Conservation (phyloP, 805 yeast species). For the Zygoascus bituminiphila region DNA sequence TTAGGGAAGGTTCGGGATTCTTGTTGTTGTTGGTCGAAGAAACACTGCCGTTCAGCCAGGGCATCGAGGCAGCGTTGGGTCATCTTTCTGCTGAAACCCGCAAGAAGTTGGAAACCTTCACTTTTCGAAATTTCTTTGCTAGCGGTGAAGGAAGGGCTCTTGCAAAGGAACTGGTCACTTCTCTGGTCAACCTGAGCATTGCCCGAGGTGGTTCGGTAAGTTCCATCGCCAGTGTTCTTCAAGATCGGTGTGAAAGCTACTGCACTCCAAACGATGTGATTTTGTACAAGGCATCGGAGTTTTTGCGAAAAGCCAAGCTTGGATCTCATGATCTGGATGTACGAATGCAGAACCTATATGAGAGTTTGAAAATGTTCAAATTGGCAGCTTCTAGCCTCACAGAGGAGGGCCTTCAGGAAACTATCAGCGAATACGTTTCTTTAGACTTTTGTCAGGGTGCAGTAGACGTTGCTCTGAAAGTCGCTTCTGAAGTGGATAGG, state of each 20-base stretch:
- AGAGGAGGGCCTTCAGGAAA: conserved; percentile 71
- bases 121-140: conserved; percentile 70
- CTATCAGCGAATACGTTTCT: conserved; percentile 67
- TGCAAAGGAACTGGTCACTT: conserved; percentile 78
- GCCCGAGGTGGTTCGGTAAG: conserved; percentile 91
- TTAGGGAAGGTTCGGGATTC: conserved; percentile 87
- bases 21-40: conserved; percentile 75
- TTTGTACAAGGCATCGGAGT: conserved; percentile 90
- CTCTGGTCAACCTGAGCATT: conserved; percentile 82
- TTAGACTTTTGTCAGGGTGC: conserved; percentile 80
- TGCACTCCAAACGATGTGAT: conserved; percentile 91
- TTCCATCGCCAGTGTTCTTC: conserved; percentile 74
- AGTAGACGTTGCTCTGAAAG: conserved; percentile 67
- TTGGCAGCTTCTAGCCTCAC: conserved; percentile 72
- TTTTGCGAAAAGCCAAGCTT: conserved; percentile 76
- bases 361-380: conserved; percentile 69
- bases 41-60: conserved; percentile 31
- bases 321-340: conserved; percentile 62
- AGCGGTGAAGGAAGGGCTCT: conserved; percentile 55
- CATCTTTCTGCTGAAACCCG: conserved; percentile 64
- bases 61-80: conserved; percentile 59
- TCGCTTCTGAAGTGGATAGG: conserved; percentile 61
- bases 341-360: conserved; percentile 53
- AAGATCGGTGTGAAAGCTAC: conserved; percentile 89
- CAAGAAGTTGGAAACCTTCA: conserved; percentile 53